These are phyloP conservation scores for Russula sp. DNA, from an alignment of 768 basidiomycete genomes.

Conservation along the genomic window DNA sequence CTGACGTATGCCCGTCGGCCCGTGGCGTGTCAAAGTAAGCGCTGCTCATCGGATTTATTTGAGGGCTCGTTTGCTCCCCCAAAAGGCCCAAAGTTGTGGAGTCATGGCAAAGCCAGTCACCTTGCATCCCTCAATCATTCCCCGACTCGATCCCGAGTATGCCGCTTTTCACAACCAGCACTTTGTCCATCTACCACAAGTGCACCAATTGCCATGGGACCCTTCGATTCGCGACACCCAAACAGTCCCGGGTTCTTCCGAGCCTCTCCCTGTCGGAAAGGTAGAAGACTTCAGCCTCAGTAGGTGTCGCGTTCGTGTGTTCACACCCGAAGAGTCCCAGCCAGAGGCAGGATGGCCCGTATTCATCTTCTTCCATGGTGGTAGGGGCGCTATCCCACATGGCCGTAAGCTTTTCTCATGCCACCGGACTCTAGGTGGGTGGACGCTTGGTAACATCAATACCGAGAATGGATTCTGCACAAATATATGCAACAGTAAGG, in stretches of 20 bases:
- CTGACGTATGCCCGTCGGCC: conserved; percentile 1
- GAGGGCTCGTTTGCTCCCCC: background rate
- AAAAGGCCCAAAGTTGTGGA: conserved; percentile 3
- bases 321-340: conserved; percentile 47
- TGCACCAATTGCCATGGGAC: conserved; percentile 56
- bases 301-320: conserved; percentile 51
- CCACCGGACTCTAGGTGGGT: conserved; percentile 44
- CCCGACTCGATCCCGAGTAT: conserved; percentile 60
- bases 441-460: conserved; percentile 62
- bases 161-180: conserved; percentile 50
- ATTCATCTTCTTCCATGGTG: conserved; percentile 70
- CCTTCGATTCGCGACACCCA: conserved; percentile 46
- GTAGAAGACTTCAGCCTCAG: conserved; percentile 46
- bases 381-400: conserved; percentile 28
- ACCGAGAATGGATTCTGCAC: conserved; percentile 57
- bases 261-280: conserved; percentile 47
- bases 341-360: conserved; percentile 61
- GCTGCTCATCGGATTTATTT: background rate
- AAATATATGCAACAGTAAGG: conserved; percentile 48
- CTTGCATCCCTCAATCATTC: conserved; percentile 53
- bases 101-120: conserved; percentile 35
- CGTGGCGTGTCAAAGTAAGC: background rate
- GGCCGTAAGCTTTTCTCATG: background rate
- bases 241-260: conserved; percentile 49
- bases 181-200: conserved; percentile 39